Evolutionary conservation across 2,329 filamentous ascomycete genomes (phyloP).

Genomic region (Microdochium bolleyi): DNA sequence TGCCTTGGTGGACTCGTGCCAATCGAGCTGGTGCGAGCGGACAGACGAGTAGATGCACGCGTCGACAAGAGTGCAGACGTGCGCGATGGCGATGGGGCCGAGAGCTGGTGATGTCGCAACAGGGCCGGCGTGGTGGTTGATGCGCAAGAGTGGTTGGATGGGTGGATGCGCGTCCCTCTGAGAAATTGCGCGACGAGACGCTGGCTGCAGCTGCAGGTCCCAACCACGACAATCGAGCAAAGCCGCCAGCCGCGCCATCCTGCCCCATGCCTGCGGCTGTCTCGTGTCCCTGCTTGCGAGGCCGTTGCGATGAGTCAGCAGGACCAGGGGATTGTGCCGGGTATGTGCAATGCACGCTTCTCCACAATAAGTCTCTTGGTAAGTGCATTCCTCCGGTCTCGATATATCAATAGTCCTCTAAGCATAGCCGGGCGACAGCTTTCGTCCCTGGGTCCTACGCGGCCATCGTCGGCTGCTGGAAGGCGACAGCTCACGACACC

Average conservation of each 20-base stretch:
- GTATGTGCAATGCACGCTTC: no score
- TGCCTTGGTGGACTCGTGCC: not conserved
- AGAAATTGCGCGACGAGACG: not conserved
- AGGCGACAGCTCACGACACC: not conserved
- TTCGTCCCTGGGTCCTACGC: not conserved
- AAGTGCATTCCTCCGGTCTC: not conserved
- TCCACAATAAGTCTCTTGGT: not conserved
- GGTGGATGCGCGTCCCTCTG: not conserved
- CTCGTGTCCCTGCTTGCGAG: no score
- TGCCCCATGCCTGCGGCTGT: no score
- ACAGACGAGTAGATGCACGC: not conserved
- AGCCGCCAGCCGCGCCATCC: no score
- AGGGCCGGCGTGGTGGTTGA: not conserved
- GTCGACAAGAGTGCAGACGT: not conserved
- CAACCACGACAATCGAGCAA: not conserved
- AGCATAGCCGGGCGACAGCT: no score
- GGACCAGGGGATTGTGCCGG: no score
- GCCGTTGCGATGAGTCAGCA: no score
- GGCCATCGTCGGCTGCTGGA: not conserved
- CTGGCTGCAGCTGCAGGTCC: not conserved
- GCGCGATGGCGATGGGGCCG: not conserved
- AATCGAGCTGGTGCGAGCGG: not conserved
- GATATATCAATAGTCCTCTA: not conserved
- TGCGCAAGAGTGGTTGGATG: not conserved
- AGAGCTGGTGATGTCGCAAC: not conserved